Conservation (phyloP, 2,329 filamentous ascomycete species). For the Aureobasidium sp. region DNA sequence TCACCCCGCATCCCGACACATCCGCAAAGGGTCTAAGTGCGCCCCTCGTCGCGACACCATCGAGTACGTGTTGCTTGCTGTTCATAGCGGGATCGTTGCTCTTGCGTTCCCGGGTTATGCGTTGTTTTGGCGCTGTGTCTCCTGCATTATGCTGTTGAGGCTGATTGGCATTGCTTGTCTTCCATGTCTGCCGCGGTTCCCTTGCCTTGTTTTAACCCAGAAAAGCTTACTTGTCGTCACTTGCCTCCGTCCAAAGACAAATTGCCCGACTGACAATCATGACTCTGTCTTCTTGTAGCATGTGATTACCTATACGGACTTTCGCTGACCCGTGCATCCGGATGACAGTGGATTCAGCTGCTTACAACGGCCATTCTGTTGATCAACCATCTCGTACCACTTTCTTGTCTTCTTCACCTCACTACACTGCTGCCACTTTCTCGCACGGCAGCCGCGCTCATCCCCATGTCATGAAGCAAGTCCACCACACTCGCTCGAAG, state of each 20-base stretch:
- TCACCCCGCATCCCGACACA: background rate
- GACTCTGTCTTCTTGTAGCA: conserved; percentile 1
- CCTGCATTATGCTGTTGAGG: background rate
- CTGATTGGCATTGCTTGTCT: conserved; percentile 1
- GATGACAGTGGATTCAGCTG: conserved; percentile 8
- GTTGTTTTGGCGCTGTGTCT: background rate
- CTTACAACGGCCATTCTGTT: background rate
- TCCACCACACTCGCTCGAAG: background rate
- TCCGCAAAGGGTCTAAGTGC: background rate
- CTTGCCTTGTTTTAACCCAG: background rate
- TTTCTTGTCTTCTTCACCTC: background rate
- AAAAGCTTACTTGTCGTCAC: conserved; percentile 3
- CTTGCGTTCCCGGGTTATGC: background rate
- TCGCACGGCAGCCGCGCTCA: background rate
- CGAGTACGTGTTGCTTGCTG: conserved; percentile 10
- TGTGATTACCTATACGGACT: conserved; percentile 7
- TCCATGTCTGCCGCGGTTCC: background rate
- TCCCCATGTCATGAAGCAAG: background rate
- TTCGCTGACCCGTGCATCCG: conserved; percentile 18
- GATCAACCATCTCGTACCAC: background rate
- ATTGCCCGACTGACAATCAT: background rate
- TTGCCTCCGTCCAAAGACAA: conserved; percentile 5
- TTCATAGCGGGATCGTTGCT: background rate
- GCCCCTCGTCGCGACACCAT: background rate
- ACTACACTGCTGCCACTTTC: background rate